Base-by-base conservation (phyloP, 805 yeast species). In the Maudiozyma bulderi region DNA sequence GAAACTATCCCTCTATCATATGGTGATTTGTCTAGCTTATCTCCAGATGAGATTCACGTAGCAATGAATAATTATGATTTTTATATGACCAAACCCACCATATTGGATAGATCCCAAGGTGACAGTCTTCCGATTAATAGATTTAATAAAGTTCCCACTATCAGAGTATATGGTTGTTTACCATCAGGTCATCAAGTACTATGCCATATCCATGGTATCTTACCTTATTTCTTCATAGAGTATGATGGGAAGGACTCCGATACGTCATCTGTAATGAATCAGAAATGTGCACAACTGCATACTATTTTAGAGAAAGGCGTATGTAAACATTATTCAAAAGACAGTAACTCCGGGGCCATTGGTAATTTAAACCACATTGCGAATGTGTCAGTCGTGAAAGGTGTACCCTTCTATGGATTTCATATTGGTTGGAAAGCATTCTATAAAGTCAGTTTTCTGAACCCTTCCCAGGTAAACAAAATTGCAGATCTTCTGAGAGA, bases 321-420 rank as follows among this genome's bases (percentile, higher is more conserved):
- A 8, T 1, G 10, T 10, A 15, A 31, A 34, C 30, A 59, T 50
- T 31, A 31, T 26, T 14, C 10, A 37, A 40, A 28, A 14, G n/a
- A 51, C 49, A 13, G 8, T 13, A 15, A 13, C 29, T 26, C 10
- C 34, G 37, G 41, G 3, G 30, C 11, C n/a, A 34, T 43, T 10
- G 55, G 50, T n/a, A 49, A 48, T 32, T 53, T 64, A 43, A 72
- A 69, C 37, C 82, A 71, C 57, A 67, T 85, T 40, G 82, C 88
- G 0, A 74, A 77, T 47, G 74, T 85, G 0, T 72, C 81, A 0
- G 51, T 86, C 0, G 84, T 95, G 47, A 79, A 80, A 53, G 96
- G 84, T 0, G 72, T 78, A 0, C 91, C 95, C 0, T 83, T 90
- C 45, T 93, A 93, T 62, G 98, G 98, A 0, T 91, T 76, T 62